phyloP scores from a whole-genome alignment of 441 rosid species.

The Populus tomentosa region DNA sequence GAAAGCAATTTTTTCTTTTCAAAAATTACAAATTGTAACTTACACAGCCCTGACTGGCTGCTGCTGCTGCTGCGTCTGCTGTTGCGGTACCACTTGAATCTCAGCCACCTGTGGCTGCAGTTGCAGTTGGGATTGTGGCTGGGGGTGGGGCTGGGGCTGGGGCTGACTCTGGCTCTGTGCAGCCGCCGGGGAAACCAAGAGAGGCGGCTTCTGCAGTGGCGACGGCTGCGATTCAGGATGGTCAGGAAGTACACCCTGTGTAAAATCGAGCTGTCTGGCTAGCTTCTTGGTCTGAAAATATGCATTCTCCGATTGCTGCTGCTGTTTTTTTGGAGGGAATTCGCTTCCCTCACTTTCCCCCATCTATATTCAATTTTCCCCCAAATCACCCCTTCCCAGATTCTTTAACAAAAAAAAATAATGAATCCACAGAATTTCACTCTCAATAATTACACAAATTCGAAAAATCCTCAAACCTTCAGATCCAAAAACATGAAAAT shows the following conservation, averaged over 20 bases:
- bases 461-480: slow-evolving; percentile 26
- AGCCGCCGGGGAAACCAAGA: slow-evolving; percentile 13
- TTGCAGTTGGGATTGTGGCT: slow-evolving; percentile 15
- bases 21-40: slow-evolving; percentile 24
- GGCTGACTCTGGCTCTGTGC: no score
- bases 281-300: slow-evolving; percentile 45
- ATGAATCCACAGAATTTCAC: slow-evolving; percentile 8
- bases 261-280: slow-evolving; percentile 80
- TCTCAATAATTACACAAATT: slow-evolving; percentile 13
- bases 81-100: slow-evolving; percentile 23
- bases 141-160: slow-evolving; percentile 10
- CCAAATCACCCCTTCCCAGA: slow-evolving; percentile 5
- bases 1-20: neutral
- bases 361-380: slow-evolving; percentile 18
- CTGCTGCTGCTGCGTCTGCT: slow-evolving; percentile 23
- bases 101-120: slow-evolving; percentile 26
- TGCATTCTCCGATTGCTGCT: slow-evolving; percentile 33
- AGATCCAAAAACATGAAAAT: slow-evolving; percentile 40
- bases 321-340: slow-evolving; percentile 44
- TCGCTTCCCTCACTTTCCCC: no score
- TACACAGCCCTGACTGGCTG: slow-evolving; percentile 47
- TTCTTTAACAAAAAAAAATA: slow-evolving; percentile 6
- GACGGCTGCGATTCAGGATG: slow-evolving; percentile 43
- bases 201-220: neutral
- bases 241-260: slow-evolving; percentile 43